Percentiles rank a stretch among this genome's conserved stretches.
phyloP scores from a whole-genome alignment of 768 basidiomycete genomes.

The Amanita phalloides region DNA sequence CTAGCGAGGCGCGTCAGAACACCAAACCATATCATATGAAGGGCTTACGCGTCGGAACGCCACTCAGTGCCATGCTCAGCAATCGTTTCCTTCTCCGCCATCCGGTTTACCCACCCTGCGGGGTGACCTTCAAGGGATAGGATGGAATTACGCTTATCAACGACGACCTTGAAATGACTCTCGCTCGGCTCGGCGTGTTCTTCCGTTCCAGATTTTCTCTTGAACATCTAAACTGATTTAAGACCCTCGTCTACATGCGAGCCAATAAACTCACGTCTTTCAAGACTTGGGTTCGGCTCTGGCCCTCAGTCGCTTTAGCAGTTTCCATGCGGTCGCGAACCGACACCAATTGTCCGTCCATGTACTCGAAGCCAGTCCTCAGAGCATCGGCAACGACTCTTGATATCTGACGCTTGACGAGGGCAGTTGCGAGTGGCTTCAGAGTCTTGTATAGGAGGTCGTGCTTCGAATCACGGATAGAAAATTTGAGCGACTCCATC shows the following conservation, averaged over 20 bases:
- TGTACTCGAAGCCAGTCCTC: slow-evolving; percentile 71
- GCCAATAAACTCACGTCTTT: slow-evolving; percentile 35
- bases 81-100: slow-evolving; percentile 27
- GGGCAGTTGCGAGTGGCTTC: slow-evolving; percentile 63
- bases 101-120: slow-evolving; percentile 61
- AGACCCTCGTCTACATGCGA: neutral
- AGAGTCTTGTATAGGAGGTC: slow-evolving; percentile 82
- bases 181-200: slow-evolving; percentile 14
- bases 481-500: slow-evolving; percentile 81
- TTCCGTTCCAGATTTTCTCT: slow-evolving; percentile 37
- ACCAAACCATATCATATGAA: neutral
- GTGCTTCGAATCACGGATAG: slow-evolving; percentile 87
- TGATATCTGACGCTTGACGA: slow-evolving; percentile 69
- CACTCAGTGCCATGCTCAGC: slow-evolving; percentile 24
- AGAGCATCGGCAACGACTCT: slow-evolving; percentile 55
- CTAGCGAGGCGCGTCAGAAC: neutral
- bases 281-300: slow-evolving; percentile 35
- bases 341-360: slow-evolving; percentile 83
- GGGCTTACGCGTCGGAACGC: slow-evolving; percentile 31
- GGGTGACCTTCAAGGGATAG: slow-evolving; percentile 55
- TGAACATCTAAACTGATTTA: slow-evolving; percentile 35
- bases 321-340: slow-evolving; percentile 74
- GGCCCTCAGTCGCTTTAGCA: slow-evolving; percentile 29
- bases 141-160: slow-evolving; percentile 59
- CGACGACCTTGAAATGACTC: slow-evolving; percentile 63